Evolutionary conservation across 352 stramenopile genomes (phyloP).

Genomic region (Salisapilia sapeloensis): DNA sequence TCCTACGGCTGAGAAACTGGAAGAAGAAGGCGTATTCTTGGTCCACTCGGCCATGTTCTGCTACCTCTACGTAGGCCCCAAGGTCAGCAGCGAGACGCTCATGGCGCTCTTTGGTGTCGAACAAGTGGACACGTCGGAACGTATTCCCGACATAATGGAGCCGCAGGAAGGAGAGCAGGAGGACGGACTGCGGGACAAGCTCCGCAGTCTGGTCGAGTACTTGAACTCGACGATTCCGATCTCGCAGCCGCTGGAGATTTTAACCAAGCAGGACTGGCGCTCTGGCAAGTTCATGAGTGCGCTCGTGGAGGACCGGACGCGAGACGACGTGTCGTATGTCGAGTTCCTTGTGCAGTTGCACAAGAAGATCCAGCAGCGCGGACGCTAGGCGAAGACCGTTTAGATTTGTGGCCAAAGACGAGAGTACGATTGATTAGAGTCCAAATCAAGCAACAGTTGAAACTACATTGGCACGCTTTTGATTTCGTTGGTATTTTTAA

Average conservation of each 20-base stretch:
- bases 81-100: slow-evolving; percentile 43
- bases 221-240: slow-evolving; percentile 72
- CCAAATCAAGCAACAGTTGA: too few relatives aligned
- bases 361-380: slow-evolving; percentile 87
- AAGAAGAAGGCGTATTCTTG: slow-evolving; percentile 74
- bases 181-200: slow-evolving; percentile 34
- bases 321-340: slow-evolving; percentile 78
- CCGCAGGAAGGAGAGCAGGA: slow-evolving; percentile 29
- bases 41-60: slow-evolving; percentile 76
- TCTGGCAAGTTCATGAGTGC: slow-evolving; percentile 71
- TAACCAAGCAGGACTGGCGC: slow-evolving; percentile 75
- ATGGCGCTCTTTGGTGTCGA: slow-evolving; percentile 73
- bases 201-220: slow-evolving; percentile 59
- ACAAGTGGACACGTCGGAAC: slow-evolving; percentile 59
- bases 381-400: too few relatives aligned
- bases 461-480: too few relatives aligned
- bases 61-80: slow-evolving; percentile 78
- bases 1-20: slow-evolving; percentile 73
- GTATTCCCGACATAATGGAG: slow-evolving; percentile 51
- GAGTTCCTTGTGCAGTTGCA: slow-evolving; percentile 82
- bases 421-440: too few relatives aligned
- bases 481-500: too few relatives aligned
- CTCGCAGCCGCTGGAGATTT: slow-evolving; percentile 65
- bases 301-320: slow-evolving; percentile 74
- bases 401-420: too few relatives aligned